Evolutionary conservation across 306 rosid species (phyloP), one percentile per base, ranked within the genome.

Genomic region (Hippophae tibetana): DNA sequence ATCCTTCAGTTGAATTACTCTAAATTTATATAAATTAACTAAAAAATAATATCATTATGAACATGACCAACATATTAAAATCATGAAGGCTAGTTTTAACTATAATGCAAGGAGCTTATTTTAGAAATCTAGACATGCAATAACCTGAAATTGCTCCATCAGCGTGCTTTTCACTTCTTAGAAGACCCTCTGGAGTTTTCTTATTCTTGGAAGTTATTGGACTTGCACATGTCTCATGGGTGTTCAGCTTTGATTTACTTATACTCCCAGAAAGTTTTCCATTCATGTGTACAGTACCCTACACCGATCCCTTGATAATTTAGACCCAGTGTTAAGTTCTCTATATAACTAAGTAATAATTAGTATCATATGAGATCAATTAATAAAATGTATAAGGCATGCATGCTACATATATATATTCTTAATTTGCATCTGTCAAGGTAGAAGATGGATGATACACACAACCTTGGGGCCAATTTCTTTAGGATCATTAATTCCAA

Each of bases 341-440:
- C 23, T 18, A 18, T 18, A 18, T 18, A 18, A 18, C 38, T 31
- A 31, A 31, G n/a, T 5, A 25, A 44, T 5, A 25, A 44, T 13
- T 6, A 40, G 27, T 7, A 49, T 49, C 18, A 49, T 10, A 18
- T 11, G 12, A 48, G 12, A 9, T 7, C 25, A 23, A 25, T 23
- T 6, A 54, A 23, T 7, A 54, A 25, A 25, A 54, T 6, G 23
- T 18, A 5, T 3, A 54, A 12, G 18, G 57, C 57, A 54, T 54
- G 11, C 42, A 25, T 54, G 11, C 42, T 7, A 47, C n/a, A 56
- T 56, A 56, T 23, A 27, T 6, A 7, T 3, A 48, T 54, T 1
- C 41, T 7, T 52, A 56, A 43, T 55, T 48, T 10, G 26, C 18
- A 52, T 46, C 11, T 71, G 45, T 45, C 79, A 88, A 87, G 79